Conservation (phyloP, 2,329 filamentous ascomycete species). For the Akanthomyces lecanii region DNA sequence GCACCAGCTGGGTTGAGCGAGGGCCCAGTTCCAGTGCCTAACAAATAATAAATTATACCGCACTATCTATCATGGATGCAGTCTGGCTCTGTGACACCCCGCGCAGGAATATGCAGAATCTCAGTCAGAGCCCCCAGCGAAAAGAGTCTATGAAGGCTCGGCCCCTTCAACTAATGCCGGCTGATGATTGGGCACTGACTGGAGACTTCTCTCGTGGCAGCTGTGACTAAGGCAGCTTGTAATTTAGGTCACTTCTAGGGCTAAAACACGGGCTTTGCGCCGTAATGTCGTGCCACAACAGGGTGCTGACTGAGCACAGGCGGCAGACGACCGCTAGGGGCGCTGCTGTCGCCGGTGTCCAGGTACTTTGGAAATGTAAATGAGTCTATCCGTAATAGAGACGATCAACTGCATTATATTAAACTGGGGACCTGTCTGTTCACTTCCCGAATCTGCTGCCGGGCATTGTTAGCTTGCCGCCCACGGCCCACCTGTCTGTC, state of each 20-base stretch:
- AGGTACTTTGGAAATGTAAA: not conserved
- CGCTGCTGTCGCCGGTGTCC: not conserved
- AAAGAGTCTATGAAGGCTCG: too few species aligned
- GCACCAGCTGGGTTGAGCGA: not conserved
- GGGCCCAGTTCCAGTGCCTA: too few species aligned
- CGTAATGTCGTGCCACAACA: not conserved
- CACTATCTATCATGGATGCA: too few species aligned
- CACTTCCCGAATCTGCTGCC: conserved; percentile 20
- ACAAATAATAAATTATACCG: too few species aligned
- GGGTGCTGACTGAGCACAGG: not conserved
- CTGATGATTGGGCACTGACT: not conserved
- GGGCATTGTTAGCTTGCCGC: conserved; percentile 12
- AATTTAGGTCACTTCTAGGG: not conserved
- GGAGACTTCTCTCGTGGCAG: not conserved
- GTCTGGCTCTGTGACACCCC: not conserved
- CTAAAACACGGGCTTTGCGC: not conserved
- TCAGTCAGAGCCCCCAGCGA: too few species aligned
- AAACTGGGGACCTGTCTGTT: not conserved
- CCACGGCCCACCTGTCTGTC: not conserved
- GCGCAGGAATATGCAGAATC: not conserved
- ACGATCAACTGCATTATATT: not conserved
- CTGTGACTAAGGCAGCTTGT: too few species aligned
- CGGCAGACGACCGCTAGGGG: not conserved
- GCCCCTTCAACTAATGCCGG: too few species aligned
- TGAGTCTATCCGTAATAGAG: not conserved